Evolutionary conservation across 176 grass and related monocot genomes (phyloP).

Genomic region (Zoysia japonica): DNA sequence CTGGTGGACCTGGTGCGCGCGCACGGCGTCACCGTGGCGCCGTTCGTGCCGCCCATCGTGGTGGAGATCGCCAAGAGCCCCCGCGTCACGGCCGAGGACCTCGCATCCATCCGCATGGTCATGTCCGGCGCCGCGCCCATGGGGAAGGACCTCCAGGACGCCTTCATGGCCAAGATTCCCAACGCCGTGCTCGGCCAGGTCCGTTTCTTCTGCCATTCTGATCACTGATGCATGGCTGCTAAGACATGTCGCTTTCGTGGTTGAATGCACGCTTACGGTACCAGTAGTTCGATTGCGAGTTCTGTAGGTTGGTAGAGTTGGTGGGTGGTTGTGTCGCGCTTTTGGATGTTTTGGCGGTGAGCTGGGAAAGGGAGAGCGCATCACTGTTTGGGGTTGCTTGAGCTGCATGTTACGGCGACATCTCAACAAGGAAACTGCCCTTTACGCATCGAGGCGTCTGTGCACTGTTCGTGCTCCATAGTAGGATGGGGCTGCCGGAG

Average conservation of each 20-base stretch:
- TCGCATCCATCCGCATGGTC: constrained; percentile 80
- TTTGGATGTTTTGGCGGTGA: constrained; percentile 23
- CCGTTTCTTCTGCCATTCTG: not conserved
- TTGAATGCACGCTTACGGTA: constrained; percentile 20
- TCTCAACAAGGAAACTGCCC: constrained; percentile 28
- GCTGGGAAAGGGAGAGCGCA: not conserved
- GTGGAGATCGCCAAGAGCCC: constrained; percentile 92
- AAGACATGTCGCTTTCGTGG: constrained; percentile 11
- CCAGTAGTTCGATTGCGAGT: not conserved
- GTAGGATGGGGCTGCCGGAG: not conserved
- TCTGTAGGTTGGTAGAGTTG: constrained; percentile 17
- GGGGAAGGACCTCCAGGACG: constrained; percentile 87
- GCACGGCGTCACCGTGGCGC: constrained; percentile 65
- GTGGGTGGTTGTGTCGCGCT: constrained; percentile 42
- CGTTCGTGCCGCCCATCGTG: constrained; percentile 90
- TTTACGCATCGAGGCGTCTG: constrained; percentile 2
- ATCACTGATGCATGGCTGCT: not conserved
- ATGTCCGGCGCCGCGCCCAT: constrained; percentile 90
- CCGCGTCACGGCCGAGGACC: constrained; percentile 49
- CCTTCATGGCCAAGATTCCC: constrained; percentile 86
- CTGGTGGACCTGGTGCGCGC: constrained; percentile 74
- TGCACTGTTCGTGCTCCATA: not conserved
- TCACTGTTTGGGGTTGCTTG: constrained; percentile 6
- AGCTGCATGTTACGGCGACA: constrained; percentile 28
- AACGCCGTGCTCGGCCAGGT: constrained; percentile 90